Evolutionary conservation across 2,329 filamentous ascomycete genomes (phyloP), one percentile per base, ranked within the genome.

Genomic region (Nothophoma quercina): DNA sequence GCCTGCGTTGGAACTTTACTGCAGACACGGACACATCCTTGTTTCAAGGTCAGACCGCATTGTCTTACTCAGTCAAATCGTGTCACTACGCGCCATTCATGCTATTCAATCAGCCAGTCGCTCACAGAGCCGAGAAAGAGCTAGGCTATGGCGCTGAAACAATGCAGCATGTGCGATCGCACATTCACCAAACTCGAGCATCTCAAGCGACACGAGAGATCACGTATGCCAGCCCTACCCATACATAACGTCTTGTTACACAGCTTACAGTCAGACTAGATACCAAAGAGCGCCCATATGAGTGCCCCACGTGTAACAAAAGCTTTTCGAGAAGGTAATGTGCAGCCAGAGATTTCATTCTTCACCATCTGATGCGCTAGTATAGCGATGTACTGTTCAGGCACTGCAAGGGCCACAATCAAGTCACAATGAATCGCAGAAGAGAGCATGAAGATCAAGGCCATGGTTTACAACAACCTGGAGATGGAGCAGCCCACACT

Each of bases 151-250:
- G 69, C 71, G 60, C 55, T 74, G 59, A 74, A 74, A 46, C 71
- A 73, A 60, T 74, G 71, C 65, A 73, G 70, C 58, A 64, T 72
- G 64, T 83, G 81, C 73, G 81, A 82, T 57, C 77, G 80, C 56
- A 79, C 78, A 56, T 83, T 83, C 71, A 81, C 79, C 56, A 83
- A 83, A 69, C 80, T 63, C 36, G 81, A 83, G 63, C 81, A 83
- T 68, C 78, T 81, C 61, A 82, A 82, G 64, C 77, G 81, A 33
- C 81, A 83, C 67, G 80, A 83, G 63, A 76, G 81, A 63, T 83
- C 81, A 50, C 81, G 81, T 83, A 72, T 64, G 80, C 74, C 25
- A 46, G 48, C 48, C 40, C 43, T 55, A 44, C 34, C 38, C 30
- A n/a, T 26, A 10, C 10, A n/a, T 19, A 10, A 13, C 4, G 10